A percentile compares a stretch with the other conserved stretches of the same genome.
Evolutionary conservation across 257 asterid genomes (phyloP).

Genomic region (Primulina tabacum): DNA sequence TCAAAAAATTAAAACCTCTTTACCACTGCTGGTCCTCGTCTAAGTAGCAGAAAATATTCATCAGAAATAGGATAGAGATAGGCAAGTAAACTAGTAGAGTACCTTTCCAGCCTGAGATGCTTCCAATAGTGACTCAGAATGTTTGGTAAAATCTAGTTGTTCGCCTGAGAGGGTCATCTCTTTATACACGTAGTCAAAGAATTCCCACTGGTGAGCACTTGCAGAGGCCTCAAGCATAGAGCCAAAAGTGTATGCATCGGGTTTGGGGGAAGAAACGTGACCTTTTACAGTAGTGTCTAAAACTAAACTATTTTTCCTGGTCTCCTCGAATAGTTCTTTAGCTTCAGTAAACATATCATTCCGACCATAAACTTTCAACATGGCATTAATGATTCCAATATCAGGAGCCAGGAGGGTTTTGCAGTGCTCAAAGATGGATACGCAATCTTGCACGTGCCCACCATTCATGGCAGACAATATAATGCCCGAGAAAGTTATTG

Average conservation of each 20-base stretch:
- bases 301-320: conserved; percentile 33
- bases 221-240: conserved; percentile 90
- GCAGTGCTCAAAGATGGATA: conserved; percentile 63
- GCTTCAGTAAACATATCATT: conserved; percentile 83
- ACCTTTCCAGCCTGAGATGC: conserved; percentile 94
- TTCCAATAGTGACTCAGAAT: conserved; percentile 51
- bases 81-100: neutral
- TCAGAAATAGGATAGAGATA: conserved; percentile 2
- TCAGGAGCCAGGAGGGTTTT: conserved; percentile 52
- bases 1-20: conserved; percentile 17
- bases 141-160: conserved; percentile 51
- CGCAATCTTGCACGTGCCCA: conserved; percentile 65
- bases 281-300: conserved; percentile 24
- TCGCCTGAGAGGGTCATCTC: conserved; percentile 68
- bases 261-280: conserved; percentile 32
- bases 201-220: conserved; percentile 83
- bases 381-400: conserved; percentile 73
- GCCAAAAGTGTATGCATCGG: conserved; percentile 62
- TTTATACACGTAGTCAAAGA: conserved; percentile 73
- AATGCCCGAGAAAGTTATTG: conserved; percentile 82
- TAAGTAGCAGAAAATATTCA: neutral
- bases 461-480: conserved; percentile 77
- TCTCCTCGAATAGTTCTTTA: conserved; percentile 74
- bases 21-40: neutral
- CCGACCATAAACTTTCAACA: conserved; percentile 70